Percentiles rank a stretch among this genome's conserved stretches.
These are phyloP conservation scores for Choanephora cucurbitarum DNA, from an alignment of 371 early-diverging fungal genomes.

Conservation along the genomic window DNA sequence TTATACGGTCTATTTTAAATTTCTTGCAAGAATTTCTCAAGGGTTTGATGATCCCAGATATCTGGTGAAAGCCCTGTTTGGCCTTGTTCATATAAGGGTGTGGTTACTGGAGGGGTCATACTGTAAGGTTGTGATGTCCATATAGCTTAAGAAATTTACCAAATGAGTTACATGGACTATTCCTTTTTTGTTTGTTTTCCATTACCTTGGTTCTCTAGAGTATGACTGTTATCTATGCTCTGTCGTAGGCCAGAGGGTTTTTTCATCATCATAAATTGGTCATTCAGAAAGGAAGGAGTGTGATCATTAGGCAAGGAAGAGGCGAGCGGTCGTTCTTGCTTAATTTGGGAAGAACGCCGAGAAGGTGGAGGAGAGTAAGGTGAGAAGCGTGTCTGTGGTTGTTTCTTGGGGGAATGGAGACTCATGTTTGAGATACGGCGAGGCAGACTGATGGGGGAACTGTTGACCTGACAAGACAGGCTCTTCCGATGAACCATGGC, in stretches of 20 bases:
- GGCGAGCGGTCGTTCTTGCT: constrained; percentile 1
- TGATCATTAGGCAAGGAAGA: constrained; percentile 14
- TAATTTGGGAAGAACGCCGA: background rate
- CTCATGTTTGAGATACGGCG: constrained; percentile 11
- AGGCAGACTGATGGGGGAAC: constrained; percentile 4
- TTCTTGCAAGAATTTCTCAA: constrained; percentile 17
- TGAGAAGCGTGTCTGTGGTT: background rate
- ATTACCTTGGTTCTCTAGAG: background rate
- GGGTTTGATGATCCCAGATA: constrained; percentile 22
- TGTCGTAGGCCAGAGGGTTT: constrained; percentile 11
- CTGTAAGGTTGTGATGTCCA: background rate
- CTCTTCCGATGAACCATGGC: background rate
- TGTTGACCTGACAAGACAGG: background rate
- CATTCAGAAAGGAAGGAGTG: constrained; percentile 14
- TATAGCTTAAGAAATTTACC: too few relatives aligned
- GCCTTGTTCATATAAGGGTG: too few relatives aligned
- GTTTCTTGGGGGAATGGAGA: constrained; percentile 8
- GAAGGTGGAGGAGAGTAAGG: constrained; percentile 12
- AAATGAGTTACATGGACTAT: too few relatives aligned
- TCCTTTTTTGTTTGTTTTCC: too few relatives aligned
- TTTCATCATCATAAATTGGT: constrained; percentile 21
- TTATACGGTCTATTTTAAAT: constrained; percentile 9
- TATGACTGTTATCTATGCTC: constrained; percentile 6
- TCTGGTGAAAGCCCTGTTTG: constrained; percentile 1
- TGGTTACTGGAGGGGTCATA: background rate